Conservation (phyloP, 192 early-diverging fungal species). For the Backusella macrospora region DNA sequence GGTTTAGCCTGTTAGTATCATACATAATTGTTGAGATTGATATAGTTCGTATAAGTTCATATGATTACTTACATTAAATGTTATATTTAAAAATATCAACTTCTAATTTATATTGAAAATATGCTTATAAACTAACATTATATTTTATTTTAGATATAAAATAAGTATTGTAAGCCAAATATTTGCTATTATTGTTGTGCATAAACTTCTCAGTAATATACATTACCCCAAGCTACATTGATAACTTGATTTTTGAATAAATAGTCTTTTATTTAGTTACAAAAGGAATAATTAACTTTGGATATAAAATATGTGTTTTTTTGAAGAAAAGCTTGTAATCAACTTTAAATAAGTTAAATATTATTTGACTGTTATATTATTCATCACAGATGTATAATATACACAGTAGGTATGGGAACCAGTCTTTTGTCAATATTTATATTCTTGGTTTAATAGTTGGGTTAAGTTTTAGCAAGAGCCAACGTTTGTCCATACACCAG, state of each 20-base stretch:
- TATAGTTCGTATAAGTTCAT: too few relatives aligned
- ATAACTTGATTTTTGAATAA: background rate
- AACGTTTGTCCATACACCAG: constrained; percentile 40
- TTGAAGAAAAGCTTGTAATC: background rate
- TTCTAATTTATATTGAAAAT: too few relatives aligned
- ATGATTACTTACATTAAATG: too few relatives aligned
- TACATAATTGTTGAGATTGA: too few relatives aligned
- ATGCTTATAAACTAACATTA: too few relatives aligned
- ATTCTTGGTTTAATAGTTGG: background rate
- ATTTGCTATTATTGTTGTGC: too few relatives aligned
- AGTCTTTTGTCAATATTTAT: background rate
- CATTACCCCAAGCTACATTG: too few relatives aligned
- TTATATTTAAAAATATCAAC: too few relatives aligned
- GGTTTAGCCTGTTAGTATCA: too few relatives aligned
- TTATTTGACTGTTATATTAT: background rate
- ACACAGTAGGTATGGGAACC: background rate
- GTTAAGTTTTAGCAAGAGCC: constrained; percentile 21
- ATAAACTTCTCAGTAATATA: too few relatives aligned
- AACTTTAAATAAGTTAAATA: constrained; percentile 6
- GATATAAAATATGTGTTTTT: background rate
- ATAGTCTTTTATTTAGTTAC: constrained; percentile 1
- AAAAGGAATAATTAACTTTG: background rate
- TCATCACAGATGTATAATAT: background rate
- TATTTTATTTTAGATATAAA: too few relatives aligned
- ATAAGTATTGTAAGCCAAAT: too few relatives aligned